Percentiles rank a stretch among this genome's conserved stretches.
Conservation (phyloP, 805 yeast species). For the Lipomyces lipofer region DNA sequence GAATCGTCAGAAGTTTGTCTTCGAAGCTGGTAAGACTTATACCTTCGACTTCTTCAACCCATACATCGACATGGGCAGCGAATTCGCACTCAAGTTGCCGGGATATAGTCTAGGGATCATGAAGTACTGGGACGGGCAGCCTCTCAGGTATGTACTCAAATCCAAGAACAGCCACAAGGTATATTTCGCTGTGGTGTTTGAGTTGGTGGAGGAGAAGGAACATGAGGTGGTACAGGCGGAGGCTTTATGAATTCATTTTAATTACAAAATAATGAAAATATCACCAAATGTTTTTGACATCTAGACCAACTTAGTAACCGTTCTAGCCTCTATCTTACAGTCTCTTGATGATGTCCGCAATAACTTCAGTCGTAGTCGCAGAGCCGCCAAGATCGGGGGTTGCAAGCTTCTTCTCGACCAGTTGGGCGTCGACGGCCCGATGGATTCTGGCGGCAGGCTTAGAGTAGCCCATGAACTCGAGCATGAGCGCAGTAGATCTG, state of each 20-base stretch:
- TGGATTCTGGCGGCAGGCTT: slow-evolving; percentile 90
- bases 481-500: slow-evolving; percentile 95
- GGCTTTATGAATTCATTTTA: too few relatives aligned
- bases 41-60: slow-evolving; percentile 57
- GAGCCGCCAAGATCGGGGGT: slow-evolving; percentile 97
- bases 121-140: slow-evolving; percentile 42
- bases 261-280: neutral
- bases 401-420: slow-evolving; percentile 70
- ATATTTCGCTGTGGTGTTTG: slow-evolving; percentile 36
- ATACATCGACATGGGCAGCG: slow-evolving; percentile 49
- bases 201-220: slow-evolving; percentile 10
- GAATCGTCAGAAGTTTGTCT: slow-evolving; percentile 46
- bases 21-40: slow-evolving; percentile 45
- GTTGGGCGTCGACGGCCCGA: slow-evolving; percentile 91
- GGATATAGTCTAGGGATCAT: slow-evolving; percentile 44
- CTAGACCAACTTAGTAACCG: too few relatives aligned
- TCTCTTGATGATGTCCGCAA: slow-evolving; percentile 72
- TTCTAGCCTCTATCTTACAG: slow-evolving; percentile 37
- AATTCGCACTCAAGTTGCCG: slow-evolving; percentile 56
- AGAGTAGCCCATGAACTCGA: slow-evolving; percentile 91
- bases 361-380: slow-evolving; percentile 81
- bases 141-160: slow-evolving; percentile 42
- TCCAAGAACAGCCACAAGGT: slow-evolving; percentile 32
- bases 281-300: too few relatives aligned
- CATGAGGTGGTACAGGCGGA: neutral